phyloP scores from a whole-genome alignment of 371 early-diverging fungal genomes.

The Batkoa obscura region DNA sequence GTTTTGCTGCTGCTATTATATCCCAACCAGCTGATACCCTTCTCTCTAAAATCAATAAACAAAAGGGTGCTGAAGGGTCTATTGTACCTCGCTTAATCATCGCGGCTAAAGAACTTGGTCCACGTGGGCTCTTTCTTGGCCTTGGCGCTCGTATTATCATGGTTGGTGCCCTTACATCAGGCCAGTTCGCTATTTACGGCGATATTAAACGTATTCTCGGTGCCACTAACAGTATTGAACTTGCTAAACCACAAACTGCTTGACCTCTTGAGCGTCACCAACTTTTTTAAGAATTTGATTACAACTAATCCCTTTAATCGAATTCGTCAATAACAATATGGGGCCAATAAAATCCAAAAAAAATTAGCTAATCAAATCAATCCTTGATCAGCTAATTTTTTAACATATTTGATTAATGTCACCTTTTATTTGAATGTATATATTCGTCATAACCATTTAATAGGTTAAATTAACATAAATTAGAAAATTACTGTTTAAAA shows the following conservation, averaged over 20 bases:
- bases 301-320: too few relatives aligned
- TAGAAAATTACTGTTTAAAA: too few relatives aligned
- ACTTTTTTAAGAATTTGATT: too few relatives aligned
- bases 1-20: constrained; percentile 77
- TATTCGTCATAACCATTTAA: too few relatives aligned
- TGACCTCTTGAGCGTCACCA: too few relatives aligned
- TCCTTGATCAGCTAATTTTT: too few relatives aligned
- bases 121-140: constrained; percentile 38
- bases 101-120: constrained; percentile 33
- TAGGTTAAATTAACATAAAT: too few relatives aligned
- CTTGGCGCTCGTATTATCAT: constrained; percentile 50
- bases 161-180: constrained; percentile 50
- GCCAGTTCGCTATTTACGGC: constrained; percentile 36
- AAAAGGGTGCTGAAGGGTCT: constrained; percentile 26
- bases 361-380: too few relatives aligned
- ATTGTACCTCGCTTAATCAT: constrained; percentile 26
- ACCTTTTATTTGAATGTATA: too few relatives aligned
- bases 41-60: constrained; percentile 72
- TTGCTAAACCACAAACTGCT: constrained; percentile 13
- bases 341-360: too few relatives aligned
- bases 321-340: too few relatives aligned
- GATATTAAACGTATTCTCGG: constrained; percentile 53
- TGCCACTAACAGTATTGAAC: constrained; percentile 41
- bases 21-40: constrained; percentile 93
- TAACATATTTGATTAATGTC: too few relatives aligned